Conservation (phyloP, 1,139 yeast species). For the Taphrina pruni region DNA sequence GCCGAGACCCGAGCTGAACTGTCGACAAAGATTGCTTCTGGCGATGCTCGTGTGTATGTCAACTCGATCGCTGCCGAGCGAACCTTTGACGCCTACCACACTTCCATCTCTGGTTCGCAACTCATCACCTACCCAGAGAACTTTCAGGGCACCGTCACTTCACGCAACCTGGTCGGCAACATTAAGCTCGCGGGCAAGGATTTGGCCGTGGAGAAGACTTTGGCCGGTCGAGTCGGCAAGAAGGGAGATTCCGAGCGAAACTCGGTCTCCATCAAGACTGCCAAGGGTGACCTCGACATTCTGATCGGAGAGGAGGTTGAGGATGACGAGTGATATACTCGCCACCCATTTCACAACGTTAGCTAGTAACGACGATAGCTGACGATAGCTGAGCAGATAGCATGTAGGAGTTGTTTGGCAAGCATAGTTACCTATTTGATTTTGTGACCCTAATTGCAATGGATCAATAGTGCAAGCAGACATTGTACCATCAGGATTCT, state of each 20-base stretch:
- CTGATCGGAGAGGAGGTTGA: constrained; percentile 33
- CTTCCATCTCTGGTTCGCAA: constrained; percentile 35
- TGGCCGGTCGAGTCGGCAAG: constrained; percentile 38
- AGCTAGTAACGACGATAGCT: neutral
- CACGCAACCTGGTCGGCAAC: constrained; percentile 39
- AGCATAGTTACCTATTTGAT: too few species aligned
- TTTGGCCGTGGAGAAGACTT: constrained; percentile 29
- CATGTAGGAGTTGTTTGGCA: too few species aligned
- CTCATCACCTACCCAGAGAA: constrained; percentile 30
- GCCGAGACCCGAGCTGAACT: constrained; percentile 22
- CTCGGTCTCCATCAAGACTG: constrained; percentile 36
- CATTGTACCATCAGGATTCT: too few species aligned
- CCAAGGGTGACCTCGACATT: constrained; percentile 36
- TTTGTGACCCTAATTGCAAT: too few species aligned
- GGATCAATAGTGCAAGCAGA: too few species aligned
- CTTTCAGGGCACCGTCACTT: constrained; percentile 38
- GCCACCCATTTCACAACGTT: neutral
- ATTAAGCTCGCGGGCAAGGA: constrained; percentile 36
- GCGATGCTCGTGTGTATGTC: constrained; percentile 37
- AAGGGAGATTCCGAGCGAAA: constrained; percentile 31
- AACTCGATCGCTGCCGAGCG: constrained; percentile 30
- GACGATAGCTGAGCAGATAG: too few species aligned
- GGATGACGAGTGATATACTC: neutral
- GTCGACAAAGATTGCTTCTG: constrained; percentile 39
- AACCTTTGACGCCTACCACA: constrained; percentile 27